Evolutionary conservation across 148 eudicot species (phyloP), one percentile per base, ranked within the genome.

Genomic region (Fagopyrum esculentum): DNA sequence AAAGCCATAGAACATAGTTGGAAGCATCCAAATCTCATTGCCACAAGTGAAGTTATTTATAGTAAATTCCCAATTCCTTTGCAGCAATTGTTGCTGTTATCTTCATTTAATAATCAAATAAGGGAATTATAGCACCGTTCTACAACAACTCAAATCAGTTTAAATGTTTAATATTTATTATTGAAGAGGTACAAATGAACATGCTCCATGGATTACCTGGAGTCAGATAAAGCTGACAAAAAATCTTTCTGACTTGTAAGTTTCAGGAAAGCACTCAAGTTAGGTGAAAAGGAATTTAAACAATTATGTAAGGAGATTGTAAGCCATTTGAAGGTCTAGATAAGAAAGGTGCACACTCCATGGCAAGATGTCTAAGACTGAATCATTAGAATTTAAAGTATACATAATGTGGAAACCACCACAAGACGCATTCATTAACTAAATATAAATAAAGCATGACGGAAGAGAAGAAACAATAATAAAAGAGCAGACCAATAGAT

Each of bases 341-440:
- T 29, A 61, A 9, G 30, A 54, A 54, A 61, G 68, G 16, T 29
- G 40, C 66, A 61, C 30, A 61, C 43, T 61, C 43, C 68, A 26
- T 26, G 43, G 17, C 45, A 15, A 66, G n/a, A 66, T 66, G 47
- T 66, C 71, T 66, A 19, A 57, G 63, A 57, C 8, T 57, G 63
- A 57, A 26, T 17, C 17, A 17, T 57, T 8, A 19, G 22, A 6
- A 57, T 19, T 57, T 57, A 17, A 19, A 6, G 9, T 22, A 57
- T 17, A 63, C 45, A 63, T 45, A 63, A 3, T 26, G 8, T 63
- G 69, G 69, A 63, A 35, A 29, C n/a, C 63, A 26, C 46, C 71
- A 35, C 19, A 66, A 66, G 6, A 40, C 4, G 8, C 46, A 66
- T 40, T 40, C 47, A 66, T 13, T n/a, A 43, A 63, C 46, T 64